Percentiles rank a stretch among this genome's conserved stretches.
Evolutionary conservation across 2,329 filamentous ascomycete genomes (phyloP).

Genomic region (Botrytis tulipae): DNA sequence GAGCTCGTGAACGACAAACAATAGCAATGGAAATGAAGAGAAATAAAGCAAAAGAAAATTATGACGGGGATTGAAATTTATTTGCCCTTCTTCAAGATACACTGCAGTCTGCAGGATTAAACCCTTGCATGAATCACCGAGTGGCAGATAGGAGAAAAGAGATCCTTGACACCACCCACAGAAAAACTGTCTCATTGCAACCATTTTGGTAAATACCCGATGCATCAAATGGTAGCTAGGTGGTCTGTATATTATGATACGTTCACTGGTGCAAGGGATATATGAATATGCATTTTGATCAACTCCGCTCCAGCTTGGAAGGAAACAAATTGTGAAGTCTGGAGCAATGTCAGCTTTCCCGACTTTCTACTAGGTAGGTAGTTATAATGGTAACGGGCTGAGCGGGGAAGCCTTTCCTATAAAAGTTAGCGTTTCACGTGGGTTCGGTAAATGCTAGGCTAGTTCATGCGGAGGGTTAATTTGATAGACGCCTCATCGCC

Average conservation of each 20-base stretch:
- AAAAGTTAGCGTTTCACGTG: constrained; percentile 7
- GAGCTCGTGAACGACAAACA: not conserved
- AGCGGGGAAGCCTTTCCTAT: not conserved
- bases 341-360: not conserved
- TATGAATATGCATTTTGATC: not conserved
- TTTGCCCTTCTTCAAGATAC: constrained; percentile 8
- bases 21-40: not conserved
- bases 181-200: constrained; percentile 13
- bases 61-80: constrained; percentile 1
- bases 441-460: not conserved
- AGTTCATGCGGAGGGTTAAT: not conserved
- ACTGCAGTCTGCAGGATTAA: constrained; percentile 5
- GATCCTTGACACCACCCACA: constrained; percentile 7
- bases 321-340: not conserved
- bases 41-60: constrained; percentile 1
- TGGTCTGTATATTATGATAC: constrained; percentile 12
- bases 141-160: constrained; percentile 9
- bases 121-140: constrained; percentile 9
- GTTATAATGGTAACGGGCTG: not conserved
- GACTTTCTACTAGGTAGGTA: not conserved
- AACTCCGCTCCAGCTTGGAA: not conserved
- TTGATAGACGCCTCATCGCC: constrained; percentile 6
- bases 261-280: constrained; percentile 1
- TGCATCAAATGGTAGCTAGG: not conserved
- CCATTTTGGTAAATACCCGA: not conserved